These are phyloP conservation scores for Colletotrichum shisoi DNA, from an alignment of 2,329 filamentous ascomycete genomes.

Conservation along the genomic window DNA sequence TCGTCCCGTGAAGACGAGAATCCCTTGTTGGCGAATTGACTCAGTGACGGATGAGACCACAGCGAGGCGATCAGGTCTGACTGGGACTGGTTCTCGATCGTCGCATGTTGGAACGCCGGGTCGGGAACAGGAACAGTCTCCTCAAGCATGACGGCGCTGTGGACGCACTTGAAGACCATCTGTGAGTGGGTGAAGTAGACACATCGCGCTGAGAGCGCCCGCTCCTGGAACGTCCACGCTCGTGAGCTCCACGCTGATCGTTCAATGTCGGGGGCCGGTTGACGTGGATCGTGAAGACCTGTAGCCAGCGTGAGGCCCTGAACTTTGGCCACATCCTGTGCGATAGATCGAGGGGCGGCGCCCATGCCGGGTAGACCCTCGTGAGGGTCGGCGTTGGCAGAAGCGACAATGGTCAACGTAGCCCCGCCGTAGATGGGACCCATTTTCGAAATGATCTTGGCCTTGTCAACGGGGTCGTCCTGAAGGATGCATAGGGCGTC, in stretches of 20 bases:
- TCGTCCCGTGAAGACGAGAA: background rate
- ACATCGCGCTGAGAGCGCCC: constrained; percentile 39
- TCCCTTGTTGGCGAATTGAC: background rate
- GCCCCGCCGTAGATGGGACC: background rate
- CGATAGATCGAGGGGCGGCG: background rate
- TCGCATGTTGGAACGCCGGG: background rate
- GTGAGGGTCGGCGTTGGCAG: background rate
- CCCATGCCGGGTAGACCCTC: background rate
- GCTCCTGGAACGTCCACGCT: constrained; percentile 43
- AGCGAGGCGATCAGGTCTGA: background rate
- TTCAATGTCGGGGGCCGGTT: background rate
- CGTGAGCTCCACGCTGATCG: constrained; percentile 23
- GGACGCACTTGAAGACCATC: constrained; percentile 40
- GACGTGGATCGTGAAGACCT: background rate
- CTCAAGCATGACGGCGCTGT: background rate
- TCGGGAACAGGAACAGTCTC: background rate
- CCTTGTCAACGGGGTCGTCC: background rate
- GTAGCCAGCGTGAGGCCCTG: background rate
- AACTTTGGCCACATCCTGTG: background rate
- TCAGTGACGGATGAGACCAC: background rate
- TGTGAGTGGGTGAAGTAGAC: constrained; percentile 39
- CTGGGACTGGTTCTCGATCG: background rate
- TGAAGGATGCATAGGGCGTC: constrained; percentile 9
- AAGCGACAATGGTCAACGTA: background rate
- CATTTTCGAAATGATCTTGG: background rate